Evolutionary conservation across 306 rosid genomes (phyloP).

Genomic region (Ammopiptanthus mongolicus): DNA sequence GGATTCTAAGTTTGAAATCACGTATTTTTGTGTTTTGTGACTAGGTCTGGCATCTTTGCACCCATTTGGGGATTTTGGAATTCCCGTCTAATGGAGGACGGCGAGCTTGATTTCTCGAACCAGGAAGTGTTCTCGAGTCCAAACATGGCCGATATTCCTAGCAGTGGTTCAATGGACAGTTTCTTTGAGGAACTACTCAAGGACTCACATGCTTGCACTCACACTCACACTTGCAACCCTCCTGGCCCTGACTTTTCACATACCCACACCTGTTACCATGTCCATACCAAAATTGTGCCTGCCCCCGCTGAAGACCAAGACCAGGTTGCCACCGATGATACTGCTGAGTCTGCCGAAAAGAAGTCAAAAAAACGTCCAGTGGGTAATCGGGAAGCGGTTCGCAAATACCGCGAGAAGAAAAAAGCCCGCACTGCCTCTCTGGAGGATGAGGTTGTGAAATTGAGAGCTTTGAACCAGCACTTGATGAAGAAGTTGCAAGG

Average conservation of each 20-base stretch:
- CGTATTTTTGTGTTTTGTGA: not conserved
- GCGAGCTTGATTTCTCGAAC: conserved; percentile 77
- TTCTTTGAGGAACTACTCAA: conserved; percentile 74
- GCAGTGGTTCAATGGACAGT: conserved; percentile 79
- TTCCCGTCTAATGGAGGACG: conserved; percentile 64
- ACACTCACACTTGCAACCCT: conserved; percentile 97
- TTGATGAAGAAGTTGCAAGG: conserved; percentile 82
- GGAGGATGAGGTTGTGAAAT: conserved; percentile 84
- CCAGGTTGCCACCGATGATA: conserved; percentile 66
- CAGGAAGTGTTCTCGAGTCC: conserved; percentile 64
- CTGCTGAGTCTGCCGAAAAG: conserved; percentile 75
- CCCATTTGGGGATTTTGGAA: not conserved
- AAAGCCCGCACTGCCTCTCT: conserved; percentile 80
- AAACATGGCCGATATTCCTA: conserved; percentile 60
- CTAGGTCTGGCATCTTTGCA: conserved; percentile 8
- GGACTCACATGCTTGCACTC: conserved; percentile 85
- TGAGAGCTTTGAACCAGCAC: conserved; percentile 80
- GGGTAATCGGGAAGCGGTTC: conserved; percentile 89
- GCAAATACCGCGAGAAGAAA: conserved; percentile 96
- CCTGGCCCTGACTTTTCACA: conserved; percentile 92
- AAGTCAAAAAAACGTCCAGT: conserved; percentile 63
- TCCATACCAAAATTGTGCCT: conserved; percentile 81
- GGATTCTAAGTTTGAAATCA: not conserved
- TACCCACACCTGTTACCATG: conserved; percentile 93
- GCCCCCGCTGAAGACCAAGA: conserved; percentile 65